Evolutionary conservation across 75 land plant species (phyloP).

Genomic region (Pinus tabuliformis): DNA sequence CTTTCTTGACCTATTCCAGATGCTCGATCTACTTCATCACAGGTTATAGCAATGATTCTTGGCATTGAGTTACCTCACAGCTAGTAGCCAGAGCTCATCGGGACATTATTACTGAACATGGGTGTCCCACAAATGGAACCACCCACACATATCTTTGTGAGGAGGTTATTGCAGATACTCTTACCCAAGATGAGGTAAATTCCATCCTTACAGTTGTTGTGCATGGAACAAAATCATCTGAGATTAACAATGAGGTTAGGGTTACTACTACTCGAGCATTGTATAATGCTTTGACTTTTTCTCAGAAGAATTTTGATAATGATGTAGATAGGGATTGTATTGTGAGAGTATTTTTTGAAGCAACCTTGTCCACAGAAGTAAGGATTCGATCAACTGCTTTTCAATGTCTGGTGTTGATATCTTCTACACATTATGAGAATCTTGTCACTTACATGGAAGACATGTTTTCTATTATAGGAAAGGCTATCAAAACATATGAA

Average conservation of each 20-base stretch:
- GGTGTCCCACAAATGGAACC: conserved; percentile 18
- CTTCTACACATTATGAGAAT: too few species aligned
- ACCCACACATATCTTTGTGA: too few species aligned
- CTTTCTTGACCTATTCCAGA: conserved; percentile 45
- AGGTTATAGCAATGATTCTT: conserved; percentile 74
- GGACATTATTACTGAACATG: too few species aligned
- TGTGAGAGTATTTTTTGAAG: conserved; percentile 71
- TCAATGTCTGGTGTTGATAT: conserved; percentile 69
- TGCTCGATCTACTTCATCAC: conserved; percentile 70
- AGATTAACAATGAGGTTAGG: conserved; percentile 42
- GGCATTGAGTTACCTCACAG: conserved; percentile 60
- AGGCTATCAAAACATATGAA: conserved; percentile 56
- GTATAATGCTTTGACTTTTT: conserved; percentile 77
- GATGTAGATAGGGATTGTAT: too few species aligned
- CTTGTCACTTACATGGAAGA: too few species aligned
- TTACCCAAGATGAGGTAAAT: conserved; percentile 72
- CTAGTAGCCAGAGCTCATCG: conserved; percentile 73
- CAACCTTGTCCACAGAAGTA: conserved; percentile 49
- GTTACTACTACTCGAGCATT: conserved; percentile 66
- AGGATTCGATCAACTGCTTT: conserved; percentile 65
- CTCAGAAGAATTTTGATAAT: conserved; percentile 78
- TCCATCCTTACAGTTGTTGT: conserved; percentile 81
- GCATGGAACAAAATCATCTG: conserved; percentile 59
- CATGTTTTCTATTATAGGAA: conserved; percentile 57
- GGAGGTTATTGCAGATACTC: conserved; percentile 59